A percentile compares a stretch with the other conserved stretches of the same genome.
phyloP scores from a whole-genome alignment of 805 yeast genomes.

The Candida mattraensis region DNA sequence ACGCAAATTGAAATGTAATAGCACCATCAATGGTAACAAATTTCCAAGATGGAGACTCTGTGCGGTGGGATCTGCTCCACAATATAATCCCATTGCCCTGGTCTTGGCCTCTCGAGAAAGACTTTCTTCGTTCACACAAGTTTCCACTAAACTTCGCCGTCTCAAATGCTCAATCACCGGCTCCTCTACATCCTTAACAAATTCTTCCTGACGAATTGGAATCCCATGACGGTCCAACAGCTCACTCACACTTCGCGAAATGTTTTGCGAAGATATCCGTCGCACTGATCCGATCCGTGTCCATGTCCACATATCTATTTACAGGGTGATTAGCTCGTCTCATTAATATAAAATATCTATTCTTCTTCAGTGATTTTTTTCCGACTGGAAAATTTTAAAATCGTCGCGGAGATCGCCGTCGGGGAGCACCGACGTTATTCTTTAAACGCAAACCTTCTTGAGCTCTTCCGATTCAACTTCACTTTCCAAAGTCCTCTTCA shows the following conservation, averaged over 20 bases:
- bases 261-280: too few relatives aligned
- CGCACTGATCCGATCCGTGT: background rate
- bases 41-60: conserved; percentile 88
- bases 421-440: too few relatives aligned
- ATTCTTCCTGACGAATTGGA: conserved; percentile 22
- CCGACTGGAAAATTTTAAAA: too few relatives aligned
- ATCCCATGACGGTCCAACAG: conserved; percentile 23
- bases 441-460: too few relatives aligned
- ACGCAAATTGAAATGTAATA: conserved; percentile 77
- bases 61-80: conserved; percentile 98
- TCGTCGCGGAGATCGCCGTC: too few relatives aligned
- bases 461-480: conserved; percentile 4
- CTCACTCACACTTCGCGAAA: too few relatives aligned
- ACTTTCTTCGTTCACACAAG: conserved; percentile 37
- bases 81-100: conserved; percentile 60
- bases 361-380: too few relatives aligned
- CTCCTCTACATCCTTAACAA: conserved; percentile 32
- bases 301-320: too few relatives aligned
- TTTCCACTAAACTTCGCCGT: conserved; percentile 48
- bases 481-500: conserved; percentile 20
- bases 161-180: conserved; percentile 42
- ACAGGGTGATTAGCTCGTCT: too few relatives aligned
- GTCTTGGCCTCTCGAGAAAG: conserved; percentile 23
- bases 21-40: conserved; percentile 78
- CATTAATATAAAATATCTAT: too few relatives aligned